Base-by-base conservation (phyloP, 345 rosid species). In the Salix caprea region DNA sequence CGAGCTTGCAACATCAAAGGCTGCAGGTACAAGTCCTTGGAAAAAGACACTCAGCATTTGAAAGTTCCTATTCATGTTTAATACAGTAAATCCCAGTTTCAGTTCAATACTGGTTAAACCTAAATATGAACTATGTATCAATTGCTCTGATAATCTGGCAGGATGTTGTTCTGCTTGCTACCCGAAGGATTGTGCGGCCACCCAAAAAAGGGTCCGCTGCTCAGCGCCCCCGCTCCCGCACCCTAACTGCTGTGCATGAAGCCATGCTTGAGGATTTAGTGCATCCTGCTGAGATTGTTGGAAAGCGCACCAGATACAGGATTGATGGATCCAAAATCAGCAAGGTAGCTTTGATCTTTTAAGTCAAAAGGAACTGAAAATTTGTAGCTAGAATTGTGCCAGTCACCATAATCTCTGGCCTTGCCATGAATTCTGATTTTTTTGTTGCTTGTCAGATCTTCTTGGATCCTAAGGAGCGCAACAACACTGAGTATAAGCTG, bases 151-250 rank as follows among this genome's bases (percentile, higher is more conserved):
- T 39, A 18, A 7, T 67, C 5, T 37, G 21, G 66, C 18, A 69
- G 72, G 72, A 69, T 69, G 72, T 69, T 40, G 56, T 69, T 24
- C 34, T 69, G 56, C 18, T 69, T 40, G 48, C 72, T 44, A 69
- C 72, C 56, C 26, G 72, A 14, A 69, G 72, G 72, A 69, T 92
- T 40, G 65, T 88, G 85, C 88, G 96, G 68, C 97, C 94, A 21
- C 97, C 97, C 28, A 94, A 94, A 94, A 94, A 91, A 69, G 97
- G 98, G 24, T 94, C 97, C 74, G 97, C 97, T 73, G 94, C 69
- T 72, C 90, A 92, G 72, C 88, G 97, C 46, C 98, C 97, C n/a
- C 93, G 98, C 58, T 88, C 79, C 15, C 70, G 70, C 48, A 67
- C 70, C n/a, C 70, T 67, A 8, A 67, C 70, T 67, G 23, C 70